Evolutionary conservation across 768 basidiomycete species (phyloP), one percentile per base, ranked within the genome.

Genomic region (Pleurotus tuoliensis): DNA sequence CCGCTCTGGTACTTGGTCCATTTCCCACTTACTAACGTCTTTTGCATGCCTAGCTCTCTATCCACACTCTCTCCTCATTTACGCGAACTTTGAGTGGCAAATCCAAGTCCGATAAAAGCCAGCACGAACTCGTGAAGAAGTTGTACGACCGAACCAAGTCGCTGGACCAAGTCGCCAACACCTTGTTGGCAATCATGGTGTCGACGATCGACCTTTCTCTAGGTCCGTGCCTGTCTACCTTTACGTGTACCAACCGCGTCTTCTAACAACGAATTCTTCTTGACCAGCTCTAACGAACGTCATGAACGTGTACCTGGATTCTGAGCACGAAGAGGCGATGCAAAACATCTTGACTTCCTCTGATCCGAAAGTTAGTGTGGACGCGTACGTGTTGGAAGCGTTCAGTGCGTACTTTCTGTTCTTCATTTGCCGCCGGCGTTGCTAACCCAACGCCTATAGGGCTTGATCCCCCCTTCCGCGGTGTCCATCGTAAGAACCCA

Each of bases 401-500:
- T 66, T 90, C 58, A 81, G 88, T 90, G 53, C 62, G 87, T 80
- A 0, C 15, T 56, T n/a, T 4, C 8, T 34, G n/a, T 8, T 34
- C 4, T 40, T 50, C 22, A 11, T 18, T 41, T 4, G 16, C 15
- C 9, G 24, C 39, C 3, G 48, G 44, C 41, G 24, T 24, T 11
- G 2, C 39, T 57, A 12, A 37, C 61, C 27, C 54, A 46, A 55
- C 65, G 16, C 6, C 56, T 1, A 52, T 7, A 91, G 88, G 90
- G 53, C 73, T 90, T 48, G 85, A 87, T 44, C 88, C 90, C 8
- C 79, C 85, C 3, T 85, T 92, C 74, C 79, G 77, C 54, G 89
- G 90, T 55, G 80, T 82, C 30, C 84, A 80, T 63, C 87, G 87
- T 83, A 64, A 61, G 81, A 70, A 7, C 24, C 24, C 22, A n/a